Percentiles rank a stretch among this genome's conserved stretches.
Evolutionary conservation across 129 eudicot species (phyloP).

Genomic region (Flaveria linearis): DNA sequence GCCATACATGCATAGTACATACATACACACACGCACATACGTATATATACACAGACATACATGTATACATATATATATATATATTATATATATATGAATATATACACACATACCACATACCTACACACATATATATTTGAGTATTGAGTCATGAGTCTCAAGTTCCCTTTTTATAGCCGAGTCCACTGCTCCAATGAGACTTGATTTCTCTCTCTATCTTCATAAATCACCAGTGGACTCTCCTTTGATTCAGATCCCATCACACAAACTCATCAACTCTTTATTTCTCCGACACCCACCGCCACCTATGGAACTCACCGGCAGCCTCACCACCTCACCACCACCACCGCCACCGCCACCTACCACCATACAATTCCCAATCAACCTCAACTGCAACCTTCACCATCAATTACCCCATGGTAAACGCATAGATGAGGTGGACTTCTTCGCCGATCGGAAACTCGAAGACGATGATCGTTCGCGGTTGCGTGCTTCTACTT

Average conservation of each 20-base stretch:
- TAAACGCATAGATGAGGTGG: neutral
- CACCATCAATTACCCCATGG: too few relatives aligned
- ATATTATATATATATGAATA: too few relatives aligned
- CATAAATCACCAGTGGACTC: slow-evolving; percentile 6
- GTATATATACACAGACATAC: too few relatives aligned
- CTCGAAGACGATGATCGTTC: neutral
- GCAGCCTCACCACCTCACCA: neutral
- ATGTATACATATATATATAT: too few relatives aligned
- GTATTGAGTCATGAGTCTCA: neutral
- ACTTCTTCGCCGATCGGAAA: neutral
- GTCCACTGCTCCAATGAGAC: neutral
- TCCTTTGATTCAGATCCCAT: slow-evolving; percentile 10
- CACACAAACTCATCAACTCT: neutral
- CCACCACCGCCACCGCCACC: neutral
- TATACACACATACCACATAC: too few relatives aligned
- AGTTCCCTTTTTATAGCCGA: slow-evolving; percentile 1
- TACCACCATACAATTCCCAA: neutral
- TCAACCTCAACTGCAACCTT: neutral
- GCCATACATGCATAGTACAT: too few relatives aligned
- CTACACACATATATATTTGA: neutral
- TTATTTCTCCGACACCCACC: neutral
- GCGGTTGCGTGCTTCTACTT: neutral
- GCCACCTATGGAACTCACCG: neutral
- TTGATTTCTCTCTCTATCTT: neutral
- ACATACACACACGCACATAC: too few relatives aligned